Evolutionary conservation across 805 yeast species (phyloP).

Genomic region (Kodamaea jinghongensis): DNA sequence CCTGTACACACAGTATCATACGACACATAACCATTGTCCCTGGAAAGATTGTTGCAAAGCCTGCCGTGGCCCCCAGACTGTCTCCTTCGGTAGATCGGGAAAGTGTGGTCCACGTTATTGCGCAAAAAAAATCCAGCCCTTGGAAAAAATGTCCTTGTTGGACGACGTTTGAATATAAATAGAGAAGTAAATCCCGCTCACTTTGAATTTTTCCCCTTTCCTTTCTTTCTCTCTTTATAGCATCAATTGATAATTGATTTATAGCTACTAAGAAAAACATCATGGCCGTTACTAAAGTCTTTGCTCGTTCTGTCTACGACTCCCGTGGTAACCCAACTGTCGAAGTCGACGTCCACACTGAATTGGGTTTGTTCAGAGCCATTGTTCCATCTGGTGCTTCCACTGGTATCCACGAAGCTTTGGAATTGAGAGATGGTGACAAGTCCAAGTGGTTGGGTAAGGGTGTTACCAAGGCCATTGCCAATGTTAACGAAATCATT

Average conservation of each 20-base stretch:
- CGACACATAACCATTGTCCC: neutral
- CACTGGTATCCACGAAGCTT: conserved; percentile 98
- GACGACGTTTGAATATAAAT: conserved; percentile 1
- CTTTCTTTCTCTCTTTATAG: neutral
- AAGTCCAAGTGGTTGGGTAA: conserved; percentile 97
- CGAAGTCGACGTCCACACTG: conserved; percentile 95
- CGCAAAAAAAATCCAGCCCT: conserved; percentile 2
- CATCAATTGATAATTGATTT: conserved; percentile 9
- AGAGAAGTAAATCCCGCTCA: conserved; percentile 4
- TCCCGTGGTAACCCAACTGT: conserved; percentile 99
- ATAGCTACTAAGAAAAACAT: conserved; percentile 10
- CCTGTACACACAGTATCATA: neutral
- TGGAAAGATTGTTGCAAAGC: neutral
- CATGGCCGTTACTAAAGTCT: conserved; percentile 86
- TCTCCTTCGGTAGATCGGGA: conserved; percentile 23
- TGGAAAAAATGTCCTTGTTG: neutral
- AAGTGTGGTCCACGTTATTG: conserved; percentile 21
- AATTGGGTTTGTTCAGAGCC: conserved; percentile 90
- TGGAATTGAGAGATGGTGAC: conserved; percentile 98
- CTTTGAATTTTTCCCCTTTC: neutral
- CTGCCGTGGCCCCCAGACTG: conserved; percentile 3
- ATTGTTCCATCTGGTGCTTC: conserved; percentile 99
- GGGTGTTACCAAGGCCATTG: conserved; percentile 97
- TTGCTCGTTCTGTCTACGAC: conserved; percentile 97
- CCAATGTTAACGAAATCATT: conserved; percentile 90